These are phyloP conservation scores for Fusarium incarnatum DNA, from an alignment of 2,329 filamentous ascomycete genomes.

Conservation along the genomic window DNA sequence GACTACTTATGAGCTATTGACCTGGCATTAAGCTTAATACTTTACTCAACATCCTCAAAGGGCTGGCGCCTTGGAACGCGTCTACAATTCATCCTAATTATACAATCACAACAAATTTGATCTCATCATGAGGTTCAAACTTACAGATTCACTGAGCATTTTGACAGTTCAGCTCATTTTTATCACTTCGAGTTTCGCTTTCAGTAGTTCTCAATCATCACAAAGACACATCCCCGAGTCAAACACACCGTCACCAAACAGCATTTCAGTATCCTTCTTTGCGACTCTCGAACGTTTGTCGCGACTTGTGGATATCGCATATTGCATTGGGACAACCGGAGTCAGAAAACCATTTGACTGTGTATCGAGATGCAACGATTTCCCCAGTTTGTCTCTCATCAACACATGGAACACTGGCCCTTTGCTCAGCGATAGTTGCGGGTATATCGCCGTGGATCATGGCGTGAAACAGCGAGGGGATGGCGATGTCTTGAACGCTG, in stretches of 20 bases:
- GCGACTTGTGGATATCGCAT: conserved; percentile 93
- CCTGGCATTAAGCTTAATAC: background rate
- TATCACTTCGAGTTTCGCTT: conserved; percentile 22
- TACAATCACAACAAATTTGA: background rate
- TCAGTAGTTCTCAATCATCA: conserved; percentile 19
- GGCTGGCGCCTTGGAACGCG: background rate
- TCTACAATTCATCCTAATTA: background rate
- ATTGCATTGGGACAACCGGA: conserved; percentile 89
- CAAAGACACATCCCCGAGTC: conserved; percentile 2
- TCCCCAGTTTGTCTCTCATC: conserved; percentile 81
- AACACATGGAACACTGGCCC: conserved; percentile 91
- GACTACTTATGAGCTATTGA: conserved; percentile 2
- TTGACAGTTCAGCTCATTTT: conserved; percentile 39
- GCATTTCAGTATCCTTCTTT: conserved; percentile 67
- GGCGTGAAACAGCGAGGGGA: conserved; percentile 40
- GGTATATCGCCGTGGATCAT: conserved; percentile 92
- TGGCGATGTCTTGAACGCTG: conserved; percentile 11
- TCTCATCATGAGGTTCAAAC: conserved; percentile 24
- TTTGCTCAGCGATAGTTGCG: conserved; percentile 89
- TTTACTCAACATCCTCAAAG: background rate
- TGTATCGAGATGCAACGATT: conserved; percentile 85
- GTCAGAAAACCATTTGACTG: conserved; percentile 87
- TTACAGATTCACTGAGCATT: conserved; percentile 4
- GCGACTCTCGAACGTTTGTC: conserved; percentile 85
- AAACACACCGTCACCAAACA: conserved; percentile 60